Evolutionary conservation across 495 filamentous ascomycete species (phyloP).

Genomic region (Tuber borchii): DNA sequence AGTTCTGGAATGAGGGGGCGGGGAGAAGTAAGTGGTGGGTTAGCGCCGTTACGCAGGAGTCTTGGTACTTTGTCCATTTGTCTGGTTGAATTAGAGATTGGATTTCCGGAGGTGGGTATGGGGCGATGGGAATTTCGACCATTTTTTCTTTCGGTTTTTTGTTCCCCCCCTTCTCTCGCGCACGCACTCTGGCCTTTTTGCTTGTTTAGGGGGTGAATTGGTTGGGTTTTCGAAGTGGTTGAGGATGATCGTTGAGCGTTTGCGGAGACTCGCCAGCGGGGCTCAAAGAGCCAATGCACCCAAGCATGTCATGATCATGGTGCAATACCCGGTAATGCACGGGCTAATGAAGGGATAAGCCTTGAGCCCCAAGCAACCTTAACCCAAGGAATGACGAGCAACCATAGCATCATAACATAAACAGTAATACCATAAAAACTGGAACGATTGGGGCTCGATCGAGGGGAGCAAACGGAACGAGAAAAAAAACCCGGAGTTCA

Average conservation of each 20-base stretch:
- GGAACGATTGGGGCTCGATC: no score
- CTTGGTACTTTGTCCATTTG: conserved; percentile 18
- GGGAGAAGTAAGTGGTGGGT: conserved; percentile 28
- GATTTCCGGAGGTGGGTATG: conserved; percentile 21
- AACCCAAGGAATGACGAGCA: no score
- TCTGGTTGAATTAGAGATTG: conserved; percentile 18
- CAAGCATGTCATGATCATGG: no score
- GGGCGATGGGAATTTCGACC: conserved; percentile 30
- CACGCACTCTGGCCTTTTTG: neutral
- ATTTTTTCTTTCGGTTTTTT: conserved; percentile 7
- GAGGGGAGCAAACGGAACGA: no score
- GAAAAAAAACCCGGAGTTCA: no score
- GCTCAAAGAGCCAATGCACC: neutral
- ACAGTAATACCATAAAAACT: no score
- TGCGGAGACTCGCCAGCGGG: neutral
- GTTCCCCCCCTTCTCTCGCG: neutral
- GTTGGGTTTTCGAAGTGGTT: neutral
- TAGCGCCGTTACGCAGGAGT: conserved; percentile 20
- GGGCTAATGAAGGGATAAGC: no score
- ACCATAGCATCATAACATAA: no score
- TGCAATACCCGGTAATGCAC: no score
- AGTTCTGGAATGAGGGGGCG: conserved; percentile 17
- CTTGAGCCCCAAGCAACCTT: no score
- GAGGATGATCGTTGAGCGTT: neutral
- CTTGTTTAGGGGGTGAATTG: neutral